Evolutionary conservation across 352 stramenopile species (phyloP).

Genomic region (Globisporangium cystogenes): DNA sequence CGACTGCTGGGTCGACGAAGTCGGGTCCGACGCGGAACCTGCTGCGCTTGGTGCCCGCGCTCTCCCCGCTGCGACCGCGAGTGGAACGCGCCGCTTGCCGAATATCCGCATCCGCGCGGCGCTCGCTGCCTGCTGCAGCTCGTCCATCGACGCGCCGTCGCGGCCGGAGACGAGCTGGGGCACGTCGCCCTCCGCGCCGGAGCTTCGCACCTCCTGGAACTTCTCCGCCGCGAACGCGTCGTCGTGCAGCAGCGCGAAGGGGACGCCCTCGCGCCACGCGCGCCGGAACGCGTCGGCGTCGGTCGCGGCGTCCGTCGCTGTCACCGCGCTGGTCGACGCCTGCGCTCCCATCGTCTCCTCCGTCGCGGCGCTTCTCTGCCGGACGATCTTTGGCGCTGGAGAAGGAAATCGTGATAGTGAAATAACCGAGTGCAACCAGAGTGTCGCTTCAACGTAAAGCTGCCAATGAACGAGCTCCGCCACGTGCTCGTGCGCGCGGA

Average conservation of each 20-base stretch:
- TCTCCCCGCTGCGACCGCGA: neutral
- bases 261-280: slow-evolving; percentile 43
- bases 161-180: slow-evolving; percentile 25
- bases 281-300: slow-evolving; percentile 13
- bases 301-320: slow-evolving; percentile 6
- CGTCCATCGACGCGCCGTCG: slow-evolving; percentile 46
- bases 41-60: neutral
- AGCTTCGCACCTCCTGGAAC: slow-evolving; percentile 35
- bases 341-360: slow-evolving; percentile 14
- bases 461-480: slow-evolving; percentile 12
- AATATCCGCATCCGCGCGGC: slow-evolving; percentile 55
- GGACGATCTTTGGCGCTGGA: neutral
- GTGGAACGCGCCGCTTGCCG: slow-evolving; percentile 11
- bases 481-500: slow-evolving; percentile 33
- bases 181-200: slow-evolving; percentile 1
- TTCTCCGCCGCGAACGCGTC: slow-evolving; percentile 65
- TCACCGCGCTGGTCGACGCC: neutral
- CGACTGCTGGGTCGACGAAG: neutral
- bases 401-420: neutral
- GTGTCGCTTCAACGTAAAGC: neutral
- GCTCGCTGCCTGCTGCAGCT: slow-evolving; percentile 56
- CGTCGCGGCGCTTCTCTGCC: no score
- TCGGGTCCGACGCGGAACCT: neutral
- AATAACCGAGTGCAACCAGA: neutral
- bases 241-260: slow-evolving; percentile 70